These are phyloP conservation scores for Beauveria sp. DNA, from an alignment of 2,329 filamentous ascomycete species.

Conservation along the genomic window DNA sequence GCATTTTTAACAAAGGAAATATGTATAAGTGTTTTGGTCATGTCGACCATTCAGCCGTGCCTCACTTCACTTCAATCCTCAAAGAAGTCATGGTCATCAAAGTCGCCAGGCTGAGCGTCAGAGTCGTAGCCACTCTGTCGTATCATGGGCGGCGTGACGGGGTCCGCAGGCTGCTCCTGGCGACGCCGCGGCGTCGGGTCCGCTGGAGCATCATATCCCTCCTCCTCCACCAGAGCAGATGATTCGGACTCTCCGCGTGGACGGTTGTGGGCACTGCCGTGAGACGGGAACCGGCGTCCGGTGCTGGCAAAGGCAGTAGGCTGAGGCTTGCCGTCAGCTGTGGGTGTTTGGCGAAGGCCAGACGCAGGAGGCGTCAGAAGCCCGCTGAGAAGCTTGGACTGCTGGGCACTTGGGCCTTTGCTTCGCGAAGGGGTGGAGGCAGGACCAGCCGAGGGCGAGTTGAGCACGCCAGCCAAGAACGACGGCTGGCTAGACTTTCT, in stretches of 20 bases:
- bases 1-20: constrained; percentile 22
- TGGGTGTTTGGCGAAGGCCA: constrained; percentile 55
- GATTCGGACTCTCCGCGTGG: constrained; percentile 23
- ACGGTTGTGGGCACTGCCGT: constrained; percentile 23
- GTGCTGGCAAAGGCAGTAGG: constrained; percentile 55
- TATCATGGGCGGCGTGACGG: constrained; percentile 57
- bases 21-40: constrained; percentile 5
- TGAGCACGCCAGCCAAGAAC: constrained; percentile 40
- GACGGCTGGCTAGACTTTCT: constrained; percentile 57
- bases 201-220: constrained; percentile 30
- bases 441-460: constrained; percentile 32
- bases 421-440: constrained; percentile 55
- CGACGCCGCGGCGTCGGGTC: constrained; percentile 37
- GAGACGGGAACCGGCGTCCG: constrained; percentile 48
- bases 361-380: constrained; percentile 86
- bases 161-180: constrained; percentile 28
- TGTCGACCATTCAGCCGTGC: neutral
- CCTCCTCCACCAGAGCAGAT: constrained; percentile 15
- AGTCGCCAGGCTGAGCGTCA: constrained; percentile 51
- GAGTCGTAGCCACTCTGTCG: constrained; percentile 49
- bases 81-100: constrained; percentile 53
- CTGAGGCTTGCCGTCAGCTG: constrained; percentile 34
- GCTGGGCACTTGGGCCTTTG: constrained; percentile 41
- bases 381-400: constrained; percentile 57
- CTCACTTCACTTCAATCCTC: constrained; percentile 28